These are phyloP conservation scores for Gentiana straminea DNA, from an alignment of 257 asterid genomes.

Conservation along the genomic window DNA sequence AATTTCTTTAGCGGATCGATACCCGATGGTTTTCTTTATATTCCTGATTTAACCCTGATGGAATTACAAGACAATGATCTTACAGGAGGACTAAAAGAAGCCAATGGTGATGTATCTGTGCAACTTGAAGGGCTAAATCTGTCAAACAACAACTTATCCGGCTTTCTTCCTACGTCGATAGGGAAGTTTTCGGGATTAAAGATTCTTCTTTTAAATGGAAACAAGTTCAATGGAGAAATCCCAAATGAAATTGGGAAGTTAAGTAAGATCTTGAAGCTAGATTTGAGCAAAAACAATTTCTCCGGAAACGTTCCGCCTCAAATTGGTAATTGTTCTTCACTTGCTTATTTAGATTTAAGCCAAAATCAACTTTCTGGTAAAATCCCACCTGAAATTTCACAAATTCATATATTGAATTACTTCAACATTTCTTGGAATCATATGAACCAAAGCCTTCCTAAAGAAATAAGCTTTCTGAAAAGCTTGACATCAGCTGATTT, in stretches of 20 bases:
- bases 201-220: conserved; percentile 24
- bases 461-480: conserved; percentile 29
- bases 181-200: conserved; percentile 28
- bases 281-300: conserved; percentile 28
- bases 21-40: conserved; percentile 29
- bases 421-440: conserved; percentile 36
- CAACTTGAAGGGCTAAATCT: conserved; percentile 26
- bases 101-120: conserved; percentile 8
- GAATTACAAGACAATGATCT: conserved; percentile 32
- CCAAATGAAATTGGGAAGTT: conserved; percentile 29
- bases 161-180: conserved; percentile 23
- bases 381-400: conserved; percentile 30
- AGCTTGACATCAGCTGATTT: conserved; percentile 47
- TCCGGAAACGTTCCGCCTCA: conserved; percentile 25
- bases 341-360: conserved; percentile 31
- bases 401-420: conserved; percentile 31
- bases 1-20: conserved; percentile 29
- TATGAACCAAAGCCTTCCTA: conserved; percentile 28
- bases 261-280: conserved; percentile 22
- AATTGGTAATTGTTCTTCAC: conserved; percentile 23
- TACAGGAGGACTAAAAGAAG: conserved; percentile 17
- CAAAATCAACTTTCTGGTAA: conserved; percentile 32
- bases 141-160: conserved; percentile 24
- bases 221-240: conserved; percentile 23
- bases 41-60: conserved; percentile 25